Evolutionary conservation across 1,139 yeast species (phyloP).

Genomic region (Zhuliangozyma parablackwelliae): DNA sequence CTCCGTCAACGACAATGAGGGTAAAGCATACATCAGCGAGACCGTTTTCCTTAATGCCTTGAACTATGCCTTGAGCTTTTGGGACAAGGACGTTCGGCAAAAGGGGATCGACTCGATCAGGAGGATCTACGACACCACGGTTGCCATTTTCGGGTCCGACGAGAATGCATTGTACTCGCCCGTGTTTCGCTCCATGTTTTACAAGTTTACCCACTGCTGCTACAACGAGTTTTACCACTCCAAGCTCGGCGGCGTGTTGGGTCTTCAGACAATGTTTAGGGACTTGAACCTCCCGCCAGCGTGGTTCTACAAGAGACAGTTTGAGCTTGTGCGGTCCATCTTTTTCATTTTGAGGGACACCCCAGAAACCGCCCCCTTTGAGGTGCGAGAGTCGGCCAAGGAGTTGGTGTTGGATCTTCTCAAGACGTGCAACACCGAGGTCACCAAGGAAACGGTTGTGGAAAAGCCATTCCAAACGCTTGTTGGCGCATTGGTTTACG

Average conservation of each 20-base stretch:
- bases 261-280: conserved; percentile 67
- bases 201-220: conserved; percentile 84
- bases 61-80: conserved; percentile 75
- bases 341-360: conserved; percentile 89
- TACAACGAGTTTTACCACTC: conserved; percentile 83
- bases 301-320: conserved; percentile 75
- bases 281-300: conserved; percentile 63
- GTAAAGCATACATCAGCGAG: conserved; percentile 65
- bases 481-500: conserved; percentile 84
- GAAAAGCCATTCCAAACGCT: conserved; percentile 81
- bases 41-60: conserved; percentile 70
- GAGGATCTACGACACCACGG: conserved; percentile 58
- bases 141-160: conserved; percentile 59
- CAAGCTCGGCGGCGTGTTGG: conserved; percentile 86
- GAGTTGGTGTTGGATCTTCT: conserved; percentile 60
- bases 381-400: conserved; percentile 69
- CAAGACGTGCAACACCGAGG: conserved; percentile 57
- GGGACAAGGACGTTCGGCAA: conserved; percentile 63
- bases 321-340: conserved; percentile 80
- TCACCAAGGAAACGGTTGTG: conserved; percentile 54
- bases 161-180: conserved; percentile 70
- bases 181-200: conserved; percentile 69
- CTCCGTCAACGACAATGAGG: conserved; percentile 76
- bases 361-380: conserved; percentile 81
- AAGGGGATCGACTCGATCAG: conserved; percentile 69